A percentile compares a stretch with the other conserved stretches of the same genome.
These are phyloP conservation scores for Epichloe elymi DNA, from an alignment of 2,329 filamentous ascomycete genomes.

Conservation along the genomic window DNA sequence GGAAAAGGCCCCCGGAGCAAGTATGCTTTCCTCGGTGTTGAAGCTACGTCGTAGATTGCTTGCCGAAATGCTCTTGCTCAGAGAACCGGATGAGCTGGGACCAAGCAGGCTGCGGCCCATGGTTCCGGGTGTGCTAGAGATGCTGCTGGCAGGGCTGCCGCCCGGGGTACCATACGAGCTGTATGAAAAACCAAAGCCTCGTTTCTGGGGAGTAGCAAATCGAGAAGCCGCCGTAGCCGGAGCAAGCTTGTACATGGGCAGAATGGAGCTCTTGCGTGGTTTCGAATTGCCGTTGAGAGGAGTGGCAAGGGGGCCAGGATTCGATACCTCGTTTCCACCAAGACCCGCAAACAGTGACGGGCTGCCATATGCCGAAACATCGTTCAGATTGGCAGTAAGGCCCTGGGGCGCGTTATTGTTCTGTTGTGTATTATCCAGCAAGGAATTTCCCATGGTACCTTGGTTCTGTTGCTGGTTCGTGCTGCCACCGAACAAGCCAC, in stretches of 20 bases:
- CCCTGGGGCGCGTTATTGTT: slow-evolving; percentile 42
- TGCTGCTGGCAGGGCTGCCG: slow-evolving; percentile 51
- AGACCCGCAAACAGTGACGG: slow-evolving; percentile 73
- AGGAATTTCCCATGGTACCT: slow-evolving; percentile 33
- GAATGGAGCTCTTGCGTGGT: slow-evolving; percentile 62
- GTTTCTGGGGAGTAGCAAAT: slow-evolving; percentile 71
- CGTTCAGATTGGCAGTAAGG: slow-evolving; percentile 67
- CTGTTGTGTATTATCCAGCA: slow-evolving; percentile 44
- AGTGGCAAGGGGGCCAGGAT: slow-evolving; percentile 82
- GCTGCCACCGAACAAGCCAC: slow-evolving; percentile 31
- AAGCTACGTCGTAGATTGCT: slow-evolving; percentile 76
- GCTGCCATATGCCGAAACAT: slow-evolving; percentile 81
- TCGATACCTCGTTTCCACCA: slow-evolving; percentile 45
- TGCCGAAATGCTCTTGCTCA: slow-evolving; percentile 80
- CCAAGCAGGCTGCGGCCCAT: slow-evolving; percentile 52
- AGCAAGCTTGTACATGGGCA: slow-evolving; percentile 80
- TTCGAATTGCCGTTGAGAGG: slow-evolving; percentile 66
- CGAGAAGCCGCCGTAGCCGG: slow-evolving; percentile 61
- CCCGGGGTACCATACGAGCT: slow-evolving; percentile 78
- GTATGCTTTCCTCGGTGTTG: slow-evolving; percentile 71
- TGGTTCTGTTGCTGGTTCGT: slow-evolving; percentile 37
- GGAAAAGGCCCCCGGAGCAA: slow-evolving; percentile 76
- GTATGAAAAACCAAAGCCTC: slow-evolving; percentile 85
- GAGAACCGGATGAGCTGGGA: slow-evolving; percentile 54
- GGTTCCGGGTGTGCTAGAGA: slow-evolving; percentile 53